Base-by-base conservation (phyloP, 371 early-diverging fungal genomes). In the Choanephora cucurbitarum region DNA sequence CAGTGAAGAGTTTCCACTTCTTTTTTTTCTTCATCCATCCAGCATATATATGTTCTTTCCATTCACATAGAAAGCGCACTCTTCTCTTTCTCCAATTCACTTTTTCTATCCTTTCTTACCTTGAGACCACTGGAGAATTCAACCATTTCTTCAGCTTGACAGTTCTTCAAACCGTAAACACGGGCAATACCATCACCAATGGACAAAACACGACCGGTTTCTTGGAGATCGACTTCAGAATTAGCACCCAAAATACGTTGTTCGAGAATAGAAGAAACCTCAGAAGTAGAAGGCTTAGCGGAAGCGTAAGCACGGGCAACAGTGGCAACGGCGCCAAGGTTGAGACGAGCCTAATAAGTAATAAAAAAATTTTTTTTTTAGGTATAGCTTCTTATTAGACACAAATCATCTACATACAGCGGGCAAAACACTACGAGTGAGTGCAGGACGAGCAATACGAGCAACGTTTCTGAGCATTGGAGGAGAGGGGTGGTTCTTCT, bases 141-240 rank as follows among this genome's bases (percentile, higher is more conserved):
- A 74, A 97, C 97, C 96, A 97, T 95, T 85, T 97, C 97, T 82
- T 97, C 97, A 68, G 97, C 96, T 82, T 97, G 95, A 70, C 87
- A 86, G 81, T 97, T 97, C 85, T 91, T 92, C 72, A 97, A 83
- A 58, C 97, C 97, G 60, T 94, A 95, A 62, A 97, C 95, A 88
- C 96, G 95, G 64, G 96, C 97, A 81, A 97, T 96, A 94, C 97
- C 97, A 80, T 97, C 97, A 88, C 97, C 97, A 70, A 97, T 93
- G 70, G 96, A 95, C 73, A 97, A 82, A 60, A 97, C 97, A 73
- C 97, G 92, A 62, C 97, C 97, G 52, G 96, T 96, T 83, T 96
- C 96, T 76, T 93, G 90, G 66, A 96, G 85, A 69, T 96, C 95
- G 68, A 87, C 83, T 66, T 81, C 78, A 65, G 80, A 72, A 78